Conservation (phyloP, 768 basidiomycete species). For the Pisolithus marmoratus region DNA sequence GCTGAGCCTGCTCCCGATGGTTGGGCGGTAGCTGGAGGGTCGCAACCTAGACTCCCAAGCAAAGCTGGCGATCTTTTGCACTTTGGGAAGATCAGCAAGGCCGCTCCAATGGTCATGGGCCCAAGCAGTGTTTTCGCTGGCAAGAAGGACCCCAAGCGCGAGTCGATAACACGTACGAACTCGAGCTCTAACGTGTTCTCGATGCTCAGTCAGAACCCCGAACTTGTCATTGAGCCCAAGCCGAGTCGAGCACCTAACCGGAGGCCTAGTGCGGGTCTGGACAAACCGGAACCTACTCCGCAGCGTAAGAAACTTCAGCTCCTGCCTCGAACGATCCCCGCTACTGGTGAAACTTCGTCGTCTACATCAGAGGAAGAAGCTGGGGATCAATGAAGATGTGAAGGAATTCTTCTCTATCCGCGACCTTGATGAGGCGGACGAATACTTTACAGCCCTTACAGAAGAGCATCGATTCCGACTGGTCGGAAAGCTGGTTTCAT, state of each 20-base stretch:
- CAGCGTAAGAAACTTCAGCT: too few species aligned
- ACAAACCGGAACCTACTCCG: conserved; percentile 39
- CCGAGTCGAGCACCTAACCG: conserved; percentile 47
- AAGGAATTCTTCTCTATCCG: too few species aligned
- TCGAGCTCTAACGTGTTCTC: conserved; percentile 86
- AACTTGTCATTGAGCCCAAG: conserved; percentile 54
- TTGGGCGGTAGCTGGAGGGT: conserved; percentile 70
- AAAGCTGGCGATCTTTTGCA: conserved; percentile 83
- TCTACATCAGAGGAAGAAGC: too few species aligned
- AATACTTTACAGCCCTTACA: too few species aligned
- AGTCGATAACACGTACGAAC: conserved; percentile 69
- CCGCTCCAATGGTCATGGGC: conserved; percentile 69
- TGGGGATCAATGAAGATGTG: too few species aligned
- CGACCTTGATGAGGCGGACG: too few species aligned
- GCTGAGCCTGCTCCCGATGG: conserved; percentile 70
- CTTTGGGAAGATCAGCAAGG: conserved; percentile 81
- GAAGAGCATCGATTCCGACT: conserved; percentile 55
- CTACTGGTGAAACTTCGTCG: too few species aligned
- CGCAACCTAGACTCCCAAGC: conserved; percentile 49
- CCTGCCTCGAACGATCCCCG: too few species aligned
- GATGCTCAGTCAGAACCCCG: conserved; percentile 64
- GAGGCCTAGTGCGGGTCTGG: conserved; percentile 46
- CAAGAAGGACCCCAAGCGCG: conserved; percentile 65
- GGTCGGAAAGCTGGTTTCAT: conserved; percentile 68
- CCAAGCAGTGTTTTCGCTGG: conserved; percentile 79